These are phyloP conservation scores for Mycena latifolia DNA, from an alignment of 768 basidiomycete genomes.

Conservation along the genomic window DNA sequence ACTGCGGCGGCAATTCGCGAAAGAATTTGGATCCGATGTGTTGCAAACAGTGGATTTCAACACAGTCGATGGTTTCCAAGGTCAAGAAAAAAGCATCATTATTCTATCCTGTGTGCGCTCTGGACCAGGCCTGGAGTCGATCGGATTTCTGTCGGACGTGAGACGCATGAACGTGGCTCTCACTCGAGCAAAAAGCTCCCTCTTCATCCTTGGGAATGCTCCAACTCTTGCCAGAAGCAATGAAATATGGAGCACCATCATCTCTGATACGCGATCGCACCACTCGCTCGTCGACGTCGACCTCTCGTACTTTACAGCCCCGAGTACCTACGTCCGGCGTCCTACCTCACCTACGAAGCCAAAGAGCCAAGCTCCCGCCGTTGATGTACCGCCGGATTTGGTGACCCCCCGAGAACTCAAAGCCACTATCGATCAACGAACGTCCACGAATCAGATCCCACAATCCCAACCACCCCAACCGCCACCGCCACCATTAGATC, in stretches of 20 bases:
- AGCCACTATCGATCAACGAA: constrained; percentile 21
- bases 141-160: constrained; percentile 92
- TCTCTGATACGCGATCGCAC: constrained; percentile 80
- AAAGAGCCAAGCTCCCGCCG: constrained; percentile 33
- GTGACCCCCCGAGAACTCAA: constrained; percentile 53
- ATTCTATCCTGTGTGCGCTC: constrained; percentile 97
- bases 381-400: constrained; percentile 46
- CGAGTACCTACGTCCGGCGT: constrained; percentile 26
- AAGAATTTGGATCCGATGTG: constrained; percentile 79
- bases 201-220: constrained; percentile 94
- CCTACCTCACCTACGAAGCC: constrained; percentile 39
- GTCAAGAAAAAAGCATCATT: constrained; percentile 98
- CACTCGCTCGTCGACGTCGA: constrained; percentile 74
- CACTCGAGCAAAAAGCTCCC: constrained; percentile 94
- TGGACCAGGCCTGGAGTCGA: constrained; percentile 81
- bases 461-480: neutral
- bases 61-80: constrained; percentile 99
- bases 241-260: constrained; percentile 80
- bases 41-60: constrained; percentile 88
- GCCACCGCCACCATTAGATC: constrained; percentile 9
- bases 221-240: constrained; percentile 92
- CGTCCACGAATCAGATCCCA: constrained; percentile 28
- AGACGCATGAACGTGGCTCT: constrained; percentile 99
- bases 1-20: constrained; percentile 75
- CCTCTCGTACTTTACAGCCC: constrained; percentile 52